phyloP scores from a whole-genome alignment of 1,284 basidiomycete species.

The Gomphus bonarii region DNA sequence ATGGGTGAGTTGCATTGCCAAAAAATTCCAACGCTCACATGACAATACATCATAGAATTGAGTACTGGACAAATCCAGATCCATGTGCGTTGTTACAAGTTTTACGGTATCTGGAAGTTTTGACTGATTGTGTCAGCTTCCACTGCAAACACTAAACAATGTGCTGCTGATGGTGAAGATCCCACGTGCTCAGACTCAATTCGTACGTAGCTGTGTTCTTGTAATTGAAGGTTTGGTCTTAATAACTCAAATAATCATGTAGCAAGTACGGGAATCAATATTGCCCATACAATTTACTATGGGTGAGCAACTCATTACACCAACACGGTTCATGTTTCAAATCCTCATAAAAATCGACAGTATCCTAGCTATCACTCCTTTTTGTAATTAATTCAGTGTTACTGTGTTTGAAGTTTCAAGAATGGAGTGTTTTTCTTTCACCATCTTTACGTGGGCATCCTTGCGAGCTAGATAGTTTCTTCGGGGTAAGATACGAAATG shows the following conservation, averaged over 20 bases:
- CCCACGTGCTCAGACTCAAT: slow-evolving; percentile 31
- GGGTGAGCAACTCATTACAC: slow-evolving; percentile 13
- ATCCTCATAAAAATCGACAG: background rate
- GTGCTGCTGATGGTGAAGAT: slow-evolving; percentile 26
- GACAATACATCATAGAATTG: slow-evolving; percentile 21
- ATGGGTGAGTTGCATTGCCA: background rate
- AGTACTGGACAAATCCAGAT: slow-evolving; percentile 37
- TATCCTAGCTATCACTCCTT: background rate
- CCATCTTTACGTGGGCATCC: too few species aligned
- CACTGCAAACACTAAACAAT: slow-evolving; percentile 26
- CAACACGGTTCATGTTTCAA: background rate
- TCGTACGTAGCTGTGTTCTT: slow-evolving; percentile 8
- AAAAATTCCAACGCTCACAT: background rate
- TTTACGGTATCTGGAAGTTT: background rate
- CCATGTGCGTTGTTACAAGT: slow-evolving; percentile 17
- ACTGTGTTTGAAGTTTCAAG: too few species aligned
- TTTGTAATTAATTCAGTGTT: background rate
- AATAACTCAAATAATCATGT: background rate
- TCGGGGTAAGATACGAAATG: too few species aligned
- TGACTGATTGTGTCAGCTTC: slow-evolving; percentile 16
- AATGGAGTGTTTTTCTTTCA: too few species aligned
- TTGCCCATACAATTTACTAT: slow-evolving; percentile 32
- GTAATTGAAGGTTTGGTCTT: background rate
- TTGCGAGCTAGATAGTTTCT: too few species aligned
- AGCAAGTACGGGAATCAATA: slow-evolving; percentile 31